Conservation (phyloP, 768 basidiomycete genomes). For the Lepiota brunneoincarnata region DNA sequence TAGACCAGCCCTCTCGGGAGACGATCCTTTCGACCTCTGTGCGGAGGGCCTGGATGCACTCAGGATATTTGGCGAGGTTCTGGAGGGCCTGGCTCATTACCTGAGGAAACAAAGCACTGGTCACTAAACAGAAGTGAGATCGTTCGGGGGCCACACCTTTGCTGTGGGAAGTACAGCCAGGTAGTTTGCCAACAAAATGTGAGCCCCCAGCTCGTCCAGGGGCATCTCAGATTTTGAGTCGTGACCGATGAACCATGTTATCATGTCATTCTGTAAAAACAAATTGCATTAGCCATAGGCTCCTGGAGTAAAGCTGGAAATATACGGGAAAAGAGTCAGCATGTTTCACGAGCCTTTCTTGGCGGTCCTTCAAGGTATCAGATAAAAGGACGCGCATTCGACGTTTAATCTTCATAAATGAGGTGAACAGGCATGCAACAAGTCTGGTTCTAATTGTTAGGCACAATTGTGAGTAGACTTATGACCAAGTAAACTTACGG, state of each 20-base stretch:
- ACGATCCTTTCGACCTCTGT: constrained; percentile 31
- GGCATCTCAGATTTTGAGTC: constrained; percentile 8
- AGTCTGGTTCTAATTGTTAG: neutral
- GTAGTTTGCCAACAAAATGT: constrained; percentile 4
- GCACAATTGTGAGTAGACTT: too few species aligned
- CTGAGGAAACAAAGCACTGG: constrained; percentile 11
- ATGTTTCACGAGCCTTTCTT: neutral
- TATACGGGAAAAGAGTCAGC: constrained; percentile 3
- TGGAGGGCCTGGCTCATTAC: constrained; percentile 31
- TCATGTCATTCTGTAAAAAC: constrained; percentile 7
- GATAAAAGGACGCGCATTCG: neutral
- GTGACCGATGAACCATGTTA: constrained; percentile 5
- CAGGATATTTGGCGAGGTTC: constrained; percentile 27
- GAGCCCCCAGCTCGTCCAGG: constrained; percentile 1
- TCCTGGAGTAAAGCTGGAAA: neutral
- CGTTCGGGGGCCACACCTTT: constrained; percentile 18
- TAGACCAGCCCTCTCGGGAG: constrained; percentile 27
- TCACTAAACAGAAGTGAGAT: constrained; percentile 10
- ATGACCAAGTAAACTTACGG: neutral
- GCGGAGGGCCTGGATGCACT: constrained; percentile 28
- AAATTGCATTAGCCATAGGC: too few species aligned
- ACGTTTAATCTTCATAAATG: neutral
- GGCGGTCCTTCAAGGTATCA: neutral
- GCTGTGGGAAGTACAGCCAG: constrained; percentile 13
- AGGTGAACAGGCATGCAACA: constrained; percentile 1